Base-by-base conservation (phyloP, 495 filamentous ascomycete genomes). In the Emericellopsis terricola region DNA sequence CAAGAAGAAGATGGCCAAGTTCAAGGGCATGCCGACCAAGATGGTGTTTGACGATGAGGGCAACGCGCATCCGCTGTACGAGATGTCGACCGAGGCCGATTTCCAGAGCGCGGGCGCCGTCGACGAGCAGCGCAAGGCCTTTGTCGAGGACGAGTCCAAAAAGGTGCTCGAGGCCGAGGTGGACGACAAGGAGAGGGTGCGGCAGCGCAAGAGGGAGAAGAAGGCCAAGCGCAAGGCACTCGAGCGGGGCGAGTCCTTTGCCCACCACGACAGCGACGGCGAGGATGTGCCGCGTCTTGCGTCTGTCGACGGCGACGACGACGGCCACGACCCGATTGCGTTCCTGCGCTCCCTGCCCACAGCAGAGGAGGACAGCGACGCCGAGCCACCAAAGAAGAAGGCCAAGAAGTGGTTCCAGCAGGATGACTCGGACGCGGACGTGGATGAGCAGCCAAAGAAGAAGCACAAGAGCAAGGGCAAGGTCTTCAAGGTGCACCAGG, bases 11-110 rank as follows among this genome's bases (percentile, higher is more conserved):
- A 62, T 94, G 16, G 65, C 76, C 39, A 89, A 93, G 50, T 74
- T 78, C 53, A 91, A 85, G 54, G 76, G 78, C 45, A 78, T 78
- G 51, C 81, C 81, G 26, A 75, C 65, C 29, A 91, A 82, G 44
- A 56, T 94, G 4, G 60, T 94, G 29, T 99, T 81, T 51, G 91
- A 99, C 56, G 85, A 93, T 37, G 83, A 94, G 7, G 89, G 87
- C 38, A 69, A 69, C 32, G 61, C 84, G 1, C 85, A 87, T 52
- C 68, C 79, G 34, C 35, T 89, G 4, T 94, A 96, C 60, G 79
- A 89, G 47, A 71, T 96, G 43, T 75, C 89, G 46, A 68, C 78
- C 53, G 81, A 93, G 51, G 74, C 72, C 0, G 64, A 69, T 31
- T 96, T 96, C 64, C 63, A 64, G 32, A 66, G 68, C 19, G 63